These are phyloP conservation scores for Ustilago hordei DNA, from an alignment of 1,284 basidiomycete species.

Conservation along the genomic window DNA sequence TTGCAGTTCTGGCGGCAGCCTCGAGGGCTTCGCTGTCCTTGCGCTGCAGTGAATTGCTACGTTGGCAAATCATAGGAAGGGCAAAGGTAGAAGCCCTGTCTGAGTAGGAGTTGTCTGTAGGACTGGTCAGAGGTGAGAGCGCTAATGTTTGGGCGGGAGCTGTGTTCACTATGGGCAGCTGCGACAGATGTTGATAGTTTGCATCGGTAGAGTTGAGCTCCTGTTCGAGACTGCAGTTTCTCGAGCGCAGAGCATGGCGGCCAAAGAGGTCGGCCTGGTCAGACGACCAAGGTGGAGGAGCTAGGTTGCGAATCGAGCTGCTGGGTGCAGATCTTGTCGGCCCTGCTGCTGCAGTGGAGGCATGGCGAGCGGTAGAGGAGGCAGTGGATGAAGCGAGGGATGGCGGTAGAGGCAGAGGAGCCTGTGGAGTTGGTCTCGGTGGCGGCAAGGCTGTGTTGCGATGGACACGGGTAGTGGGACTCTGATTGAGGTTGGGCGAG, in stretches of 20 bases:
- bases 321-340: conserved; percentile 7
- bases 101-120: conserved; percentile 1
- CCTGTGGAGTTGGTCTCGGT: conserved; percentile 42
- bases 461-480: conserved; percentile 15
- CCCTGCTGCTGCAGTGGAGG: neutral
- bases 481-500: conserved; percentile 18
- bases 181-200: neutral
- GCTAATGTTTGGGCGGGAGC: neutral
- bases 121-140: neutral
- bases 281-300: conserved; percentile 5
- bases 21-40: conserved; percentile 15
- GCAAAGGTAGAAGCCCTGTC: conserved; percentile 14
- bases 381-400: conserved; percentile 22
- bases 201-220: conserved; percentile 28
- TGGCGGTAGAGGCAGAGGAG: conserved; percentile 49
- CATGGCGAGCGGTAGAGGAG: conserved; percentile 11
- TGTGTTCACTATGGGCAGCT: neutral
- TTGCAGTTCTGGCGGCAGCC: conserved; percentile 6
- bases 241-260: conserved; percentile 10
- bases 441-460: conserved; percentile 41
- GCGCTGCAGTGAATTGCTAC: conserved; percentile 38
- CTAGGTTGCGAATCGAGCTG: conserved; percentile 13
- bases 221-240: conserved; percentile 38
- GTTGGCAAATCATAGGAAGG: conserved; percentile 35
- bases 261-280: conserved; percentile 20